Conservation (phyloP, 306 rosid genomes). For the Cicer judaicum region DNA sequence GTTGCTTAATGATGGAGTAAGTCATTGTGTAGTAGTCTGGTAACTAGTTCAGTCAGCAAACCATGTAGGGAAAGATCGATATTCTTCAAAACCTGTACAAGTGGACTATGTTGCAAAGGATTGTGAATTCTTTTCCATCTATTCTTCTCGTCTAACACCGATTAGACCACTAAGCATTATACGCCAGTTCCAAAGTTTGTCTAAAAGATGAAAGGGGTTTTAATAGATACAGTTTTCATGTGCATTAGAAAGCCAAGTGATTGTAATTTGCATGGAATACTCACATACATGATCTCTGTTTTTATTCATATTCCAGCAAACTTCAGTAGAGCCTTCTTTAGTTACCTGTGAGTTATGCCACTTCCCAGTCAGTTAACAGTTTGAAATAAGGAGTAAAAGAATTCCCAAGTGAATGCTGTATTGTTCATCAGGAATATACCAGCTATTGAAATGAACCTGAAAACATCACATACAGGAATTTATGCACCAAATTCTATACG, state of each 20-base stretch:
- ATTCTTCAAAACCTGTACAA: slow-evolving; percentile 3
- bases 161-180: slow-evolving; percentile 20
- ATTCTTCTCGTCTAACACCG: slow-evolving; percentile 10
- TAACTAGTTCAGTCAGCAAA: slow-evolving; percentile 22
- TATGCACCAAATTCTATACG: neutral
- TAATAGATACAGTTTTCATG: slow-evolving; percentile 12
- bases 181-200: slow-evolving; percentile 9
- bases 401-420: neutral
- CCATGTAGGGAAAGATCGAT: slow-evolving; percentile 5
- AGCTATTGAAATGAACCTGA: slow-evolving; percentile 29
- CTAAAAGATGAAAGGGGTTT: slow-evolving; percentile 22
- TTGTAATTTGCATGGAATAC: slow-evolving; percentile 7
- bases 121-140: slow-evolving; percentile 11
- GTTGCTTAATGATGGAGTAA: slow-evolving; percentile 6
- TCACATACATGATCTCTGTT: slow-evolving; percentile 3
- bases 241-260: slow-evolving; percentile 22
- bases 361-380: slow-evolving; percentile 7
- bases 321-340: slow-evolving; percentile 27
- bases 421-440: slow-evolving; percentile 20
- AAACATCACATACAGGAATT: slow-evolving; percentile 29
- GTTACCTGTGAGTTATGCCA: slow-evolving; percentile 18
- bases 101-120: slow-evolving; percentile 25
- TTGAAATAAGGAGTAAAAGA: neutral
- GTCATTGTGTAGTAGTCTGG: slow-evolving; percentile 11
- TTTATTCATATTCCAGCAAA: slow-evolving; percentile 17